Base-by-base conservation (phyloP, 805 yeast species). In the Yamadazyma olivae region DNA sequence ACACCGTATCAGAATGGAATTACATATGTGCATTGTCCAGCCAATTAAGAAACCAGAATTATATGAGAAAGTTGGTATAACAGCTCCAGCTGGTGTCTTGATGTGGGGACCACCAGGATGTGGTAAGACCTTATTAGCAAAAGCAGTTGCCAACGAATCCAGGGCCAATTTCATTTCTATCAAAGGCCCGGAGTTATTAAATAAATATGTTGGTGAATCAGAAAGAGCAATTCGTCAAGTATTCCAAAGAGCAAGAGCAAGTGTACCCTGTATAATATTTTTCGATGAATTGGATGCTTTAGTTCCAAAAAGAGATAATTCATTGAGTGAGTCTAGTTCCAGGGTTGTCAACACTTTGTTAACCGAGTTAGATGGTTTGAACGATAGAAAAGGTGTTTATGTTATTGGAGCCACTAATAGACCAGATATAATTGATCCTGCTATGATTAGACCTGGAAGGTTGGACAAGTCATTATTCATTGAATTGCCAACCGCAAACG, bases 91-190 rank as follows among this genome's bases (percentile, higher is more conserved):
- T 0, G 99, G 99, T 39, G 99, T 93, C 1, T 64, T 93, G 17
- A 75, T 93, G 71, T 93, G 99, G 99, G 99, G 99, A 0, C 99
- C 99, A 1, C 99, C 99, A 3, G 99, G 99, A 24, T 93, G 98
- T 66, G 99, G 99, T 73, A 93, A 93, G 56, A 93, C 99, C 0
- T 69, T 93, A 33, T 68, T 93, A 19, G 98, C 98, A 1, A 93
- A 93, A 53, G 99, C 99, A 2, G 98, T 93, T 3, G 99, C 99
- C 8, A 91, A 91, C 56, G 98, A 93, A 60, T 88, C 96, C 0
- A 75, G 95, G 35, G 98, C 98, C 9, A 93, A 93, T 56, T 93
- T 93, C 60, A 93, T 93, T 25, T 85, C 96, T 8, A 89, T 93
- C 21, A 83, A 95, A 44, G 99, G 99, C 2, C 99, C 99, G 0